Base-by-base conservation (phyloP, 495 filamentous ascomycete genomes). In the Talaromyces adpressus region DNA sequence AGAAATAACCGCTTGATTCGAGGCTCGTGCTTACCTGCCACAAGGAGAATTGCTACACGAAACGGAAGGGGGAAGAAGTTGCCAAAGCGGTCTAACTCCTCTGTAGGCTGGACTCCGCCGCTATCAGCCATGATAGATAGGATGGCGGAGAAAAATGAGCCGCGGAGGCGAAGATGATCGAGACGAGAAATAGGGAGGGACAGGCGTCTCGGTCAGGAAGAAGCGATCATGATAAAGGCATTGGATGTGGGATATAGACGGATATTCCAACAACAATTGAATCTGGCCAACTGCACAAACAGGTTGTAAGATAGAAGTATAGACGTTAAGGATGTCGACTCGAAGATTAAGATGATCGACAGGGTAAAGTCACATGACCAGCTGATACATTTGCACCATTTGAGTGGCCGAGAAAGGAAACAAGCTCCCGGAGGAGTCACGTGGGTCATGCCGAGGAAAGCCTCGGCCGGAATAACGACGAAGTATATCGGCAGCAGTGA, bases 21-120 rank as follows among this genome's bases (percentile, higher is more conserved):
- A 29, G 51, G 45, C 62, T 22, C n/a, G 29, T 8, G 70, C 77
- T 47, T 82, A 93, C 92, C 92, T 61, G 92, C 77, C 61, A 94
- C 85, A 62, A 96, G 75, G 61, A 95, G 83, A 45, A 91, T 80
- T 39, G 90, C 89, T 62, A 93, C 84, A 39, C 92, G 85, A 71
- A 89, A 91, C 27, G 92, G 92, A 53, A 97, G 82, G n/a, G 92
- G 92, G 57, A 96, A 85, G 60, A 89, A 78, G 66, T 90, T 77
- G 81, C 87, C 92, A 80, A 96, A 91, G 75, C 84, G 80, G 83
- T 97, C 92, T 71, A 94, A 14, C 20, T 64, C 62, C 6, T 59
- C 54, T 36, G 62, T 18, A 16, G 39, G 56, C 18, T 58, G 16
- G 18, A 36, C 30, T 20, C 30, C 56, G 30, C 29, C 56, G 30